Evolutionary conservation across 352 stramenopile genomes (phyloP).

Genomic region (Aphanomyces astaci): DNA sequence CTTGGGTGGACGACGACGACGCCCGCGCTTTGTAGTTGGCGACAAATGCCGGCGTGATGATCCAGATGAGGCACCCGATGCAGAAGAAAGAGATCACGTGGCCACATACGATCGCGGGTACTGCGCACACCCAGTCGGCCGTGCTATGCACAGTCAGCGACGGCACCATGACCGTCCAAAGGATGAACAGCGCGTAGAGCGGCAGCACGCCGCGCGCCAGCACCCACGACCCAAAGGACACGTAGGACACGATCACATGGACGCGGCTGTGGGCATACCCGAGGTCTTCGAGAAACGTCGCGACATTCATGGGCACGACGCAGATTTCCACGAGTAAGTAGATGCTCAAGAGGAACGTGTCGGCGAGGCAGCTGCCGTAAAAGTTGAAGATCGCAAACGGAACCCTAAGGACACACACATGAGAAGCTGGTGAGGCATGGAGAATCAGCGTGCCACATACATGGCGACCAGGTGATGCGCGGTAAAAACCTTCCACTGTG

Average conservation of each 20-base stretch:
- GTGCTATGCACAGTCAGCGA: slow-evolving; percentile 23
- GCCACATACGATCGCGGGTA: slow-evolving; percentile 59
- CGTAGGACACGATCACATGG: slow-evolving; percentile 62
- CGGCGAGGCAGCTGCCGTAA: slow-evolving; percentile 53
- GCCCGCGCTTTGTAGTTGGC: slow-evolving; percentile 19
- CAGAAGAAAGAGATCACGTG: slow-evolving; percentile 78
- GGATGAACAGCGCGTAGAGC: slow-evolving; percentile 71
- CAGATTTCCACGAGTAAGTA: slow-evolving; percentile 81
- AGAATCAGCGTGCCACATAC: slow-evolving; percentile 39
- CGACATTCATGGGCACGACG: slow-evolving; percentile 73
- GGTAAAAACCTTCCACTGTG: slow-evolving; percentile 69
- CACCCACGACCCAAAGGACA: slow-evolving; percentile 73
- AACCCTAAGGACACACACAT: slow-evolving; percentile 30
- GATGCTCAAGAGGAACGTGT: slow-evolving; percentile 69
- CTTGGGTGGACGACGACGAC: background rate
- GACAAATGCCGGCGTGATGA: slow-evolving; percentile 76
- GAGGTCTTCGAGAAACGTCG: slow-evolving; percentile 71
- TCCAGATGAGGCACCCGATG: slow-evolving; percentile 71
- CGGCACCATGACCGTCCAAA: slow-evolving; percentile 68
- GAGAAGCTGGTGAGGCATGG: background rate
- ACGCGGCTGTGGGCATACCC: slow-evolving; percentile 52
- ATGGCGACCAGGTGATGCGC: slow-evolving; percentile 68
- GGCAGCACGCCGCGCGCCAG: slow-evolving; percentile 60
- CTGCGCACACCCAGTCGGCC: slow-evolving; percentile 43
- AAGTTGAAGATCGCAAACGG: slow-evolving; percentile 81